Evolutionary conservation across 306 rosid genomes (phyloP).

Genomic region (Vigna hirtella): DNA sequence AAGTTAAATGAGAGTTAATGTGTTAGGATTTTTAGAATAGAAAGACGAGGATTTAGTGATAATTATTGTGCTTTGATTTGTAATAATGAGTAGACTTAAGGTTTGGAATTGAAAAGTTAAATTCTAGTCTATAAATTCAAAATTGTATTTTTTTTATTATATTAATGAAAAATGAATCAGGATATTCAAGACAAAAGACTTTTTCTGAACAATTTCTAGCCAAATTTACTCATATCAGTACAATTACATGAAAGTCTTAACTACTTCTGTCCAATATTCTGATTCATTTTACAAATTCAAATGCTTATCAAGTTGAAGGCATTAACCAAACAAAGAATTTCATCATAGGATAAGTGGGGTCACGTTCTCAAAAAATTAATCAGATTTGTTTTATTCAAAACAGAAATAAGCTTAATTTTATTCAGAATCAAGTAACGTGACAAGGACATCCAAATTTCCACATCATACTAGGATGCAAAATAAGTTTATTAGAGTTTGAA

Average conservation of each 20-base stretch:
- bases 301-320: conserved; percentile 13
- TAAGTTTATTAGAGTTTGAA: conserved; percentile 11
- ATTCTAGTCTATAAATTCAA: too few relatives aligned
- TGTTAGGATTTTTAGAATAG: too few relatives aligned
- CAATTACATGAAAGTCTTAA: neutral
- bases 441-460: neutral
- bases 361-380: conserved; percentile 1
- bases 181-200: too few relatives aligned
- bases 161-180: too few relatives aligned
- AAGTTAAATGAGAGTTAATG: too few relatives aligned
- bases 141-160: too few relatives aligned
- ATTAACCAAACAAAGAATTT: neutral
- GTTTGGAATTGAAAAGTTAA: too few relatives aligned
- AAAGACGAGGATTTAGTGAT: too few relatives aligned
- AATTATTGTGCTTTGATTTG: too few relatives aligned
- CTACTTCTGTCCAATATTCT: conserved; percentile 1
- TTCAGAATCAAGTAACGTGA: conserved; percentile 10
- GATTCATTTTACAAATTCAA: neutral
- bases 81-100: too few relatives aligned
- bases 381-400: neutral
- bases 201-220: neutral
- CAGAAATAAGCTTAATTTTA: neutral
- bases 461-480: conserved; percentile 20
- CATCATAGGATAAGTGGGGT: neutral
- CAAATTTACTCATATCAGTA: conserved; percentile 3